Conservation (phyloP, 2,329 filamentous ascomycete species). For the Epichloe festucae region DNA sequence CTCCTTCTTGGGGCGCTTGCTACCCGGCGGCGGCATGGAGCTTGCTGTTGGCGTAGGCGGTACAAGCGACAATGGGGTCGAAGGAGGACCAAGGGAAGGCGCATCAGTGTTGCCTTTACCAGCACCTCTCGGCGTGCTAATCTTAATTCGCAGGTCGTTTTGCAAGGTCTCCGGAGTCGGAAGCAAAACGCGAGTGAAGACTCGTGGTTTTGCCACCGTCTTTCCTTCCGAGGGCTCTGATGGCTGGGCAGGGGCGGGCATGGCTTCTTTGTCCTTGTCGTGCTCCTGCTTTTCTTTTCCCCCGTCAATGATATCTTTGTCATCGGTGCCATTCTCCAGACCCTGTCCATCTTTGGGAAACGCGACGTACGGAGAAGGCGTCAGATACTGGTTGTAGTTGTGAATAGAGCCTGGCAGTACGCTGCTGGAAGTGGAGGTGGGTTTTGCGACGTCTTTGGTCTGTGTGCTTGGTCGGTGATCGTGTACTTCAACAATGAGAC, state of each 20-base stretch:
- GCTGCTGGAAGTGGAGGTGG: conserved; percentile 42
- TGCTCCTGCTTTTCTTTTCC: conserved; percentile 15
- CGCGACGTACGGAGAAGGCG: conserved; percentile 72
- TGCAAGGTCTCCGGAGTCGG: conserved; percentile 67
- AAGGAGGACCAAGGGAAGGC: conserved; percentile 44
- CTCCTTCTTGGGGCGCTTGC: conserved; percentile 59
- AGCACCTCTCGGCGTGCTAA: conserved; percentile 49
- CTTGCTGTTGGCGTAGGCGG: conserved; percentile 49
- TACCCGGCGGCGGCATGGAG: conserved; percentile 46
- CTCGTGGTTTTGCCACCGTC: conserved; percentile 39
- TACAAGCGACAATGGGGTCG: conserved; percentile 49
- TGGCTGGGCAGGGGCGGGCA: conserved; percentile 37
- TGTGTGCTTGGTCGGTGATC: conserved; percentile 62
- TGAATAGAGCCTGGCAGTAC: conserved; percentile 71
- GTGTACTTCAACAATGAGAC: conserved; percentile 86
- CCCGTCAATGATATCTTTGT: conserved; percentile 23
- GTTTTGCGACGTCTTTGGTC: conserved; percentile 42
- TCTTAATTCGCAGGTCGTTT: conserved; percentile 63
- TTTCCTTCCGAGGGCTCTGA: conserved; percentile 26
- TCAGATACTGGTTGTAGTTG: conserved; percentile 81
- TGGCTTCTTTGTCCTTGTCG: conserved; percentile 45
- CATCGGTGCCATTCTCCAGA: conserved; percentile 12
- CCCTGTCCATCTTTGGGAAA: conserved; percentile 50
- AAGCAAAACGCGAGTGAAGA: conserved; percentile 71
- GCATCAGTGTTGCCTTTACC: conserved; percentile 19